These are phyloP conservation scores for Pseudonitzschia delicatissima DNA, from an alignment of 108 stramenopile genomes.

Conservation along the genomic window DNA sequence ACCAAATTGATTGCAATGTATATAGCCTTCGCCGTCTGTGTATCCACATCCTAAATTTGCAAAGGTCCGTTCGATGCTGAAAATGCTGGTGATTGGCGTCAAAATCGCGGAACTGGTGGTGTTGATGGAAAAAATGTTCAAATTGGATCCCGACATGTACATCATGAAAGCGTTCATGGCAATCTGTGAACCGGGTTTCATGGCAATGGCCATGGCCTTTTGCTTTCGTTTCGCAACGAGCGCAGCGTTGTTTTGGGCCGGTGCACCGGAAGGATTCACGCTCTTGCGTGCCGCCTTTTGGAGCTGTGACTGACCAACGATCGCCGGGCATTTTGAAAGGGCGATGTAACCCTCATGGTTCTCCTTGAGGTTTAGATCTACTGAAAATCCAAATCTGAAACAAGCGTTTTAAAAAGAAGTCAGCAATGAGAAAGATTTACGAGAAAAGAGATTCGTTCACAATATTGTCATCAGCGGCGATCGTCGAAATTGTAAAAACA, in stretches of 20 bases:
- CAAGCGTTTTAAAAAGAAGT: not conserved
- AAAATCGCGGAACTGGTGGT: slow-evolving; percentile 84
- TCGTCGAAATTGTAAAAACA: not conserved
- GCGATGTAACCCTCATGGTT: slow-evolving; percentile 42
- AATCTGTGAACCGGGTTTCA: slow-evolving; percentile 83
- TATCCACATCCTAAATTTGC: slow-evolving; percentile 64
- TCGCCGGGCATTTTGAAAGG: slow-evolving; percentile 16
- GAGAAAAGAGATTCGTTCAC: not conserved
- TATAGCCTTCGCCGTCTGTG: slow-evolving; percentile 71
- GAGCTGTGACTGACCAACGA: slow-evolving; percentile 28
- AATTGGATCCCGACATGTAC: slow-evolving; percentile 90
- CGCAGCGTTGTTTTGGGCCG: slow-evolving; percentile 43
- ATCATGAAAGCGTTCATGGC: slow-evolving; percentile 95
- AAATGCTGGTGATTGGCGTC: slow-evolving; percentile 77
- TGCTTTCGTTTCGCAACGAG: slow-evolving; percentile 56
- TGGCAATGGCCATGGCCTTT: slow-evolving; percentile 86
- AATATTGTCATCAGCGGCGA: not conserved
- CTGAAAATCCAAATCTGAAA: slow-evolving; percentile 26
- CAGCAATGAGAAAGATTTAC: not conserved
- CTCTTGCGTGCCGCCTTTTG: slow-evolving; percentile 19
- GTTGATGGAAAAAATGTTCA: slow-evolving; percentile 91
- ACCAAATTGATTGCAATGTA: slow-evolving; percentile 82
- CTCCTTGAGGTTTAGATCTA: slow-evolving; percentile 45
- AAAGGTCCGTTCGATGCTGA: slow-evolving; percentile 60
- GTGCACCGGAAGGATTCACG: not conserved